Percentiles rank a stretch among this genome's conserved stretches.
phyloP scores from a whole-genome alignment of 2,329 filamentous ascomycete species.

The Penicillium sumatraense region DNA sequence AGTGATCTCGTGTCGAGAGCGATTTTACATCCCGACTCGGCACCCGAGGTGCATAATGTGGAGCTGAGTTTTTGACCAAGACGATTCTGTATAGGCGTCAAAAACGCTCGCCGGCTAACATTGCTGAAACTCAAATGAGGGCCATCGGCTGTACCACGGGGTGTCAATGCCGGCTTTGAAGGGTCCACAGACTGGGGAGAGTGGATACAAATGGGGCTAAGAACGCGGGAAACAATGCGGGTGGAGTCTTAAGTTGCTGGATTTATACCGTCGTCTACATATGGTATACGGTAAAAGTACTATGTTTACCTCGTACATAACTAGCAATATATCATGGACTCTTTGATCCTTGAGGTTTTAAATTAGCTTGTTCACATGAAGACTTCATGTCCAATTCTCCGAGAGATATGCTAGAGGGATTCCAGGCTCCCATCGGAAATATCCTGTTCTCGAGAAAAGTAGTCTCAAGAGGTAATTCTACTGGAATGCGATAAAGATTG shows the following conservation, averaged over 20 bases:
- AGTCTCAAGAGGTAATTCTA: too few relatives aligned
- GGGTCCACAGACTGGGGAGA: not conserved
- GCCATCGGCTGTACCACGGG: conserved; percentile 6
- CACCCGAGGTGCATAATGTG: not conserved
- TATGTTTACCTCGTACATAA: too few relatives aligned
- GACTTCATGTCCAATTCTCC: too few relatives aligned
- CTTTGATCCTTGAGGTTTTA: too few relatives aligned
- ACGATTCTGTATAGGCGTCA: not conserved
- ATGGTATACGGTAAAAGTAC: not conserved
- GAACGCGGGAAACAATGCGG: not conserved
- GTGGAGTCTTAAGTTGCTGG: not conserved
- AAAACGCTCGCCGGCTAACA: not conserved
- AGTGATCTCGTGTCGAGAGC: not conserved
- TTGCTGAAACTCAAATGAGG: not conserved
- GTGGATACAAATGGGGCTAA: not conserved
- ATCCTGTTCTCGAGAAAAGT: too few relatives aligned
- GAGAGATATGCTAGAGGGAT: too few relatives aligned
- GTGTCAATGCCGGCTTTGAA: not conserved
- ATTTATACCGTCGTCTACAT: not conserved
- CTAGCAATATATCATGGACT: too few relatives aligned
- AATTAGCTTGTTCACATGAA: too few relatives aligned
- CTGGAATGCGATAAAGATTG: too few relatives aligned
- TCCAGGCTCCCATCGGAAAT: too few relatives aligned
- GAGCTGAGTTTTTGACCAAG: not conserved
- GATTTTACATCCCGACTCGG: not conserved